These are phyloP conservation scores for Aquilaria agallochum DNA, from an alignment of 441 rosid species.

Conservation along the genomic window DNA sequence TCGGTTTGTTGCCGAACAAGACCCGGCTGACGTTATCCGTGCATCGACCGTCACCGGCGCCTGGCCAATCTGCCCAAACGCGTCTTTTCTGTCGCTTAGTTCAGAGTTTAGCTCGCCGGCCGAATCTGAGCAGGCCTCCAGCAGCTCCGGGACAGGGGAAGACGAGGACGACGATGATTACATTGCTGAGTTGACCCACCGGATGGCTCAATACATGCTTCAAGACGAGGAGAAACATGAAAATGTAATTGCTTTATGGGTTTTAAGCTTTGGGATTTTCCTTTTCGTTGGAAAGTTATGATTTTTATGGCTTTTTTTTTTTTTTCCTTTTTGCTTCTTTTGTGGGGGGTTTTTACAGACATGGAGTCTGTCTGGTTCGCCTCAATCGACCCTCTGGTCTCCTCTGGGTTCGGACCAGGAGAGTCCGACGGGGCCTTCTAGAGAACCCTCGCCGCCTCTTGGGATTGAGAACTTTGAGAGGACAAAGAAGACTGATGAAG, in stretches of 20 bases:
- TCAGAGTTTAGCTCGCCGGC: conserved; percentile 24
- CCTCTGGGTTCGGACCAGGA: conserved; percentile 32
- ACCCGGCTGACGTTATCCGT: not conserved
- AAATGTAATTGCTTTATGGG: conserved; percentile 21
- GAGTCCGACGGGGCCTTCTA: conserved; percentile 26
- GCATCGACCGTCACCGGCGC: conserved; percentile 1
- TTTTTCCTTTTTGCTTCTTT: not conserved
- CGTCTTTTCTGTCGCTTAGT: conserved; percentile 12
- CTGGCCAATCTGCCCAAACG: conserved; percentile 1
- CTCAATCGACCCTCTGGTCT: conserved; percentile 51
- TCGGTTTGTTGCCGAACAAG: conserved; percentile 8
- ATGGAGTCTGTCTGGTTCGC: conserved; percentile 34
- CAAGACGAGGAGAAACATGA: conserved; percentile 56
- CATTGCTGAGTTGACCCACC: conserved; percentile 62
- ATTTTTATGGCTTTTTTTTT: conserved; percentile 6
- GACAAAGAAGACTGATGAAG: conserved; percentile 21
- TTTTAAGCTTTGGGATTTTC: not conserved
- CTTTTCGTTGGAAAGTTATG: not conserved
- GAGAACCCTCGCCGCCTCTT: conserved; percentile 33
- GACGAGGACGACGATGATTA: conserved; percentile 50
- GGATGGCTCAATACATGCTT: conserved; percentile 82
- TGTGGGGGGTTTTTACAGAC: conserved; percentile 17
- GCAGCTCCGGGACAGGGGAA: conserved; percentile 21
- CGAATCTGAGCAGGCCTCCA: conserved; percentile 26
- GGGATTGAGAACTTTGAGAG: conserved; percentile 23